Evolutionary conservation across 176 grass and related monocot species (phyloP).

Genomic region (Musa acuminata): DNA sequence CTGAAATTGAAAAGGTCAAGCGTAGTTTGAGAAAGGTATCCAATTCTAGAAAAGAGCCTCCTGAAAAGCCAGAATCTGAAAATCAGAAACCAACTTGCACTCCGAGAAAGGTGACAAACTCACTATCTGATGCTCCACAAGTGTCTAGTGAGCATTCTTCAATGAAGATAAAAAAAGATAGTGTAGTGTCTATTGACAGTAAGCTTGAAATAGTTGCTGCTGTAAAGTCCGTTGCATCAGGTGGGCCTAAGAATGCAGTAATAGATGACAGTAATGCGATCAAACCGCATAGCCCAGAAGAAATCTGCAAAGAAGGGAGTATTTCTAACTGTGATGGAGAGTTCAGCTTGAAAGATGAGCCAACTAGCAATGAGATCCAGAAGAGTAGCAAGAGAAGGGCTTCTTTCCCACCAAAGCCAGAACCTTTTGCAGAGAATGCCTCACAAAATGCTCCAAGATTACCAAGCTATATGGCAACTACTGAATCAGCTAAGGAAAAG

Average conservation of each 20-base stretch:
- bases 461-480: slow-evolving; percentile 32
- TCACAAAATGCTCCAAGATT: not conserved
- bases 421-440: slow-evolving; percentile 1
- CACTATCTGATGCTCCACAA: not conserved
- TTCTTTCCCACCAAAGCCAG: slow-evolving; percentile 1
- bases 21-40: slow-evolving; percentile 8
- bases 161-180: not conserved
- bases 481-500: slow-evolving; percentile 67
- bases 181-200: not conserved
- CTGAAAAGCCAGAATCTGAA: not conserved
- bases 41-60: not conserved
- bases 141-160: not conserved
- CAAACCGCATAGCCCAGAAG: not conserved
- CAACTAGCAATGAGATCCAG: not conserved
- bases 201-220: not conserved
- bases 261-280: not conserved
- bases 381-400: not conserved
- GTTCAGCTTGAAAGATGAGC: not conserved
- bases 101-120: not conserved
- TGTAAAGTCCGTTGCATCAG: not conserved
- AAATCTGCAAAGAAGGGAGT: not conserved
- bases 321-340: not conserved
- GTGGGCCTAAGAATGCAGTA: not conserved
- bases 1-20: slow-evolving; percentile 9
- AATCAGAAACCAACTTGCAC: not conserved